Evolutionary conservation across 306 rosid species (phyloP).

Genomic region (Lablab purpureus): DNA sequence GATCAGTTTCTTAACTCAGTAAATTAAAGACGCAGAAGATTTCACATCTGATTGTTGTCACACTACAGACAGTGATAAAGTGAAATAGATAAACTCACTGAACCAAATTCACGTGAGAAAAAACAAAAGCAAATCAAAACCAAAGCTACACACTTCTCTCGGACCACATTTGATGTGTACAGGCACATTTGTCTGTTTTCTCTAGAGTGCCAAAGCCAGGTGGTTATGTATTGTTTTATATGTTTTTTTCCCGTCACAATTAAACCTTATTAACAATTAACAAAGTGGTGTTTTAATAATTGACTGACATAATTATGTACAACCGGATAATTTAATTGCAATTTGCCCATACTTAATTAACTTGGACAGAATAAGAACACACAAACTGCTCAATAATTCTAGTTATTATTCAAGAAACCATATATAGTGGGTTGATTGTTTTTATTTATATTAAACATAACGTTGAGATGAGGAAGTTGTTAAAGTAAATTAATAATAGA

Average conservation of each 20-base stretch:
- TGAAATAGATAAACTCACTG: constrained; percentile 33
- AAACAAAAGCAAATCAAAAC: background rate
- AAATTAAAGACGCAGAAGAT: background rate
- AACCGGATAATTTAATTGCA: background rate
- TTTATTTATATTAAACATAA: background rate
- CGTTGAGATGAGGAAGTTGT: constrained; percentile 13
- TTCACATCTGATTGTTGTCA: constrained; percentile 52
- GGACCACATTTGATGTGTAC: constrained; percentile 22
- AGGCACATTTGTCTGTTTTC: constrained; percentile 31
- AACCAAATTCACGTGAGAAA: constrained; percentile 51
- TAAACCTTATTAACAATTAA: background rate
- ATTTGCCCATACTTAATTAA: constrained; percentile 6
- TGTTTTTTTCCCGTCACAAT: background rate
- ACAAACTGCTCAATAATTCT: background rate
- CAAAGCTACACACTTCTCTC: background rate
- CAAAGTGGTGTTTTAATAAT: constrained; percentile 13
- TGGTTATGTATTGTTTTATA: background rate
- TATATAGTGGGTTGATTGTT: background rate
- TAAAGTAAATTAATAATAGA: background rate
- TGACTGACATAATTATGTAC: background rate
- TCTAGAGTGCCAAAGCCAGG: constrained; percentile 36
- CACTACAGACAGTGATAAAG: constrained; percentile 52
- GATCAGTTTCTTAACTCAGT: constrained; percentile 28
- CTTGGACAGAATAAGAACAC: constrained; percentile 20
- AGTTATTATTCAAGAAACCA: constrained; percentile 31